Conservation (phyloP, 257 asterid species). For the Fraxinus anomala region DNA sequence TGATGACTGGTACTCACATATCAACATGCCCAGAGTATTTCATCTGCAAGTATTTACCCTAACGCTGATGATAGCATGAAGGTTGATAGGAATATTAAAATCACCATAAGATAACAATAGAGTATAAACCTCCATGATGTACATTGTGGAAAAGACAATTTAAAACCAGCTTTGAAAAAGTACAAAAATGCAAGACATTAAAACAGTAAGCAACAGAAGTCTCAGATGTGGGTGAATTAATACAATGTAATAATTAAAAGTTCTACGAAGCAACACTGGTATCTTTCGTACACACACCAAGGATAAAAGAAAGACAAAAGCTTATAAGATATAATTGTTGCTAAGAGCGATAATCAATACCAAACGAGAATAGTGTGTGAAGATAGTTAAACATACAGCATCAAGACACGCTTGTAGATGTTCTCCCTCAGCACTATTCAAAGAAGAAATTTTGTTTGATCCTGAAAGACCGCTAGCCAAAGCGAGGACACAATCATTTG, state of each 20-base stretch:
- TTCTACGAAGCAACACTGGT: not conserved
- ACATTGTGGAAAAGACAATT: not conserved
- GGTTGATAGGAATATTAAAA: not conserved
- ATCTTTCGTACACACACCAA: not conserved
- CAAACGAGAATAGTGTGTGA: not conserved
- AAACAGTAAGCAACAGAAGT: constrained; percentile 4
- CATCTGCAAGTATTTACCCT: not conserved
- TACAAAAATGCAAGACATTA: constrained; percentile 6
- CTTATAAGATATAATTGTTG: constrained; percentile 6
- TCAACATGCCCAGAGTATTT: too few relatives aligned
- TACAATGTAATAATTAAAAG: too few relatives aligned
- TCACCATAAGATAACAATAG: not conserved
- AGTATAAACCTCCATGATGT: not conserved
- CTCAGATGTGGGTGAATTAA: too few relatives aligned
- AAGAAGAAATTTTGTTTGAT: constrained; percentile 65
- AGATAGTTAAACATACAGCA: constrained; percentile 57
- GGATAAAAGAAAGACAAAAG: constrained; percentile 11
- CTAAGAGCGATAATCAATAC: not conserved
- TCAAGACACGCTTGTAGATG: constrained; percentile 90
- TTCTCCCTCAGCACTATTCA: constrained; percentile 64
- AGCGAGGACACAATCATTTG: constrained; percentile 95
- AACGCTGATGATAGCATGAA: constrained; percentile 2
- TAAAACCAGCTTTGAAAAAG: constrained; percentile 5
- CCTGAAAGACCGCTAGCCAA: constrained; percentile 99
- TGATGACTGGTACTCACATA: too few relatives aligned